Percentiles rank a stretch among this genome's conserved stretches.
phyloP scores from a whole-genome alignment of 1,284 basidiomycete genomes.

The Calocybe gambosa region DNA sequence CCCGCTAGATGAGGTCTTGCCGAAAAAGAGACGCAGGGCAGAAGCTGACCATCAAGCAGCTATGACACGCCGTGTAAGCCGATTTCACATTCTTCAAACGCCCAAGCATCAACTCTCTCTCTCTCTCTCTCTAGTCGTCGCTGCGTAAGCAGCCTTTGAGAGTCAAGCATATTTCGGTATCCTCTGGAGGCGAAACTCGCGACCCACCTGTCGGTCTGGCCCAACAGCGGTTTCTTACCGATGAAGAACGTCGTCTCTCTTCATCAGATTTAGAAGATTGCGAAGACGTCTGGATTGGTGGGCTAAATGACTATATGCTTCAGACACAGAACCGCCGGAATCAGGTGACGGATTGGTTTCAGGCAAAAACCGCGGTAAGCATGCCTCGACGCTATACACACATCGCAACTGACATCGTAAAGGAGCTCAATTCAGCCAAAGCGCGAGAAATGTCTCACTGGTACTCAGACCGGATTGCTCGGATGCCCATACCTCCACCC shows the following conservation, averaged over 20 bases:
- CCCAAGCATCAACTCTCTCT: background rate
- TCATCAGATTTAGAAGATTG: conserved; percentile 78
- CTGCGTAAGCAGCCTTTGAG: conserved; percentile 18
- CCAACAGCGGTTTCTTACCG: conserved; percentile 10
- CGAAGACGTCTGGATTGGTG: conserved; percentile 65
- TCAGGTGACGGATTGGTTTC: conserved; percentile 67
- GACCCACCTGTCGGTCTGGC: conserved; percentile 9
- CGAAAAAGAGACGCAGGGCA: conserved; percentile 50
- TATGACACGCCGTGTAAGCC: conserved; percentile 47
- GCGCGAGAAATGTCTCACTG: conserved; percentile 57
- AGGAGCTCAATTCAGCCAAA: conserved; percentile 64
- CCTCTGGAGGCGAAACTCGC: conserved; percentile 12
- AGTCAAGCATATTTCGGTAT: conserved; percentile 14
- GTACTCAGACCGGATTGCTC: conserved; percentile 59
- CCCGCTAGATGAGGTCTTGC: conserved; percentile 35
- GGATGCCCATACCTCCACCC: conserved; percentile 48
- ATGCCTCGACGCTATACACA: conserved; percentile 2
- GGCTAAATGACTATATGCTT: conserved; percentile 59
- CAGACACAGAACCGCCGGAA: conserved; percentile 68
- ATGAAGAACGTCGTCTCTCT: conserved; percentile 42
- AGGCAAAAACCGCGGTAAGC: conserved; percentile 53
- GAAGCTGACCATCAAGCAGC: conserved; percentile 53
- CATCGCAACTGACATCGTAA: conserved; percentile 12
- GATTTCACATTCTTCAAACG: conserved; percentile 13
- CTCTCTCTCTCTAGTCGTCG: conserved; percentile 16